phyloP scores from a whole-genome alignment of 768 basidiomycete genomes.

The Lactifluus echinatus region DNA sequence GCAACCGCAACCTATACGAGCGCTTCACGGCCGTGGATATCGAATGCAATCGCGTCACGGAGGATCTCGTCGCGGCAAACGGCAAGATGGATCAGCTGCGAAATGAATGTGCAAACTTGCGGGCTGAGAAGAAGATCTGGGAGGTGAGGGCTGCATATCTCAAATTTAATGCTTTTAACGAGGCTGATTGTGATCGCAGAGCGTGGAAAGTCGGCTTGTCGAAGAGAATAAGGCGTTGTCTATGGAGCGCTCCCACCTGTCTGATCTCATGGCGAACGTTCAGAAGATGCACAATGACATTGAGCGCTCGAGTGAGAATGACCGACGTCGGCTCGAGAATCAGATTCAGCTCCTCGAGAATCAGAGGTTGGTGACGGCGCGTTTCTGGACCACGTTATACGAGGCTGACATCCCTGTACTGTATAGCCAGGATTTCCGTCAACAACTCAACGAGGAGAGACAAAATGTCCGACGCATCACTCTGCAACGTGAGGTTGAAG shows the following conservation, averaged over 20 bases:
- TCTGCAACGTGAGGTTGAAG: slow-evolving; percentile 73
- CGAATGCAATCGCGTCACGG: slow-evolving; percentile 57
- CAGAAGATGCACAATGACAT: slow-evolving; percentile 87
- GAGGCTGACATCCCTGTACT: not conserved
- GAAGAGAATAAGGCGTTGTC: slow-evolving; percentile 79
- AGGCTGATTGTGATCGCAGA: slow-evolving; percentile 35
- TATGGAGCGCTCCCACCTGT: slow-evolving; percentile 74
- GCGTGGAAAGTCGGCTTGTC: slow-evolving; percentile 68
- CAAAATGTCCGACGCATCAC: slow-evolving; percentile 65
- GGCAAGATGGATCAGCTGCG: slow-evolving; percentile 66
- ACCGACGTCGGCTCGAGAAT: slow-evolving; percentile 70
- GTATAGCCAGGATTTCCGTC: slow-evolving; percentile 61
- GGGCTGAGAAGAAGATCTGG: slow-evolving; percentile 91
- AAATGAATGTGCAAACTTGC: slow-evolving; percentile 79
- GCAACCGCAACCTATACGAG: slow-evolving; percentile 65
- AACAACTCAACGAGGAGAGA: slow-evolving; percentile 63
- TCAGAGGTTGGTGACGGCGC: slow-evolving; percentile 66
- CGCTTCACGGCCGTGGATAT: slow-evolving; percentile 70
- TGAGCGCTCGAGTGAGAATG: slow-evolving; percentile 76
- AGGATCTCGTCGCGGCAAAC: slow-evolving; percentile 53
- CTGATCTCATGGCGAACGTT: slow-evolving; percentile 82
- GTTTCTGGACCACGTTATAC: not conserved
- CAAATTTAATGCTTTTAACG: not conserved
- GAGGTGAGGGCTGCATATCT: slow-evolving; percentile 44
- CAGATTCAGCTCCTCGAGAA: slow-evolving; percentile 70